These are phyloP conservation scores for Leccinum ochraceum DNA, from an alignment of 768 basidiomycete genomes.

Conservation along the genomic window DNA sequence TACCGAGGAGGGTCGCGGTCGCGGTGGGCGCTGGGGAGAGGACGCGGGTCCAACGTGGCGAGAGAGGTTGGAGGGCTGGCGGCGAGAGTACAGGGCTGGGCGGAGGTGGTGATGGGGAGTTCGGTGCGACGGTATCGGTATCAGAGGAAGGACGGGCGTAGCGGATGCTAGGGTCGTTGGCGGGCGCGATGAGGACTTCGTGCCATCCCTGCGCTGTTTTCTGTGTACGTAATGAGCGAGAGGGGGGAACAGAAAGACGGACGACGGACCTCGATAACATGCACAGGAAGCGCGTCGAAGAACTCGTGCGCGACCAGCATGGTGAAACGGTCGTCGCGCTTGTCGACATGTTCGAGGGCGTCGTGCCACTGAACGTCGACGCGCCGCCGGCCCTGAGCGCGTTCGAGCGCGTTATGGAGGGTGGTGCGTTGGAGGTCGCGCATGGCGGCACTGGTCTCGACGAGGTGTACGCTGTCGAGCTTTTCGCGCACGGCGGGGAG, in stretches of 20 bases:
- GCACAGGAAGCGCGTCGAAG: conserved; percentile 94
- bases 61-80: conserved; percentile 4
- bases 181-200: conserved; percentile 71
- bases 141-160: conserved; percentile 26
- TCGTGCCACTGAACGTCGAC: conserved; percentile 69
- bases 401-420: conserved; percentile 37
- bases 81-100: background rate
- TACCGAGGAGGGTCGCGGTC: conserved; percentile 54
- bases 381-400: conserved; percentile 18
- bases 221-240: conserved; percentile 36
- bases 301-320: conserved; percentile 95
- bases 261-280: conserved; percentile 73
- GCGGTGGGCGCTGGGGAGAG: conserved; percentile 61
- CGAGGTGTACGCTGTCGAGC: conserved; percentile 62
- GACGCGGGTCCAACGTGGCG: conserved; percentile 58
- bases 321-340: conserved; percentile 58
- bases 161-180: conserved; percentile 40
- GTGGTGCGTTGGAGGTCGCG: conserved; percentile 59
- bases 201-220: conserved; percentile 81
- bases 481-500: conserved; percentile 39
- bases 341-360: conserved; percentile 64
- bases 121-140: conserved; percentile 10
- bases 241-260: no score
- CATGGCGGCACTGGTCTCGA: conserved; percentile 79
- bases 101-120: background rate